Evolutionary conservation across 1,284 basidiomycete species (phyloP), one percentile per base, ranked within the genome.

Genomic region (Heterobasidion occidentale): DNA sequence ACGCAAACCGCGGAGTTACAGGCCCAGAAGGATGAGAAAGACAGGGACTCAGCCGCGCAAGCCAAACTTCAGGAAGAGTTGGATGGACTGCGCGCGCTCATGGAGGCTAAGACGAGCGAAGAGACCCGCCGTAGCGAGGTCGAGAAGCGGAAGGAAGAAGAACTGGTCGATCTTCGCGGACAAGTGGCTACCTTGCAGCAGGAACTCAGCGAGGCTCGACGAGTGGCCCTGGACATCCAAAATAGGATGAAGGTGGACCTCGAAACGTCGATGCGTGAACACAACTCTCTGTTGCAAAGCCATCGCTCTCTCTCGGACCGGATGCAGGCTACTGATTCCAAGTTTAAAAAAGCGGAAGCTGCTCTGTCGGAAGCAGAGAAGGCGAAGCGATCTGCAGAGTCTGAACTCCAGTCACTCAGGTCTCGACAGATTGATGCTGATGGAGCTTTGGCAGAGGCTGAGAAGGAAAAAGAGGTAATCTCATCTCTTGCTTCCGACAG

Each of bases 61-160:
- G 71, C 74, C 47, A 88, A 86, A 62, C 72, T 96, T 14, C 86
- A 94, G 65, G 80, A 77, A 50, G 93, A 97, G 69, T 76, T 97
- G 12, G 95, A 98, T 65, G 91, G 92, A 62, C 77, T 96, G 5
- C 84, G 94, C 7, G 74, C 79, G 19, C 71, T 92, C 17, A 84
- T 97, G 76, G 86, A 88, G 54, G 88, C 90, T 6, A 96, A 94
- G 71, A 83, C 86, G 1, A 88, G 85, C 19, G 94, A 97, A 67
- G 94, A 94, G 65, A 87, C 83, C 36, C 87, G 88, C 56, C 83
- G 90, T 27, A 82, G 80, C 52, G 92, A 97, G 68, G 90, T 85
- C 1, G 92, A 94, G 70, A 88, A 88, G 69, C 90, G 90, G 71
- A 91, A 88, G 66, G 94, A 96, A 62, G 80, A 85, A 48, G 95